Conservation (phyloP, 2,329 filamentous ascomycete species). For the Pseudocercospora ulei region DNA sequence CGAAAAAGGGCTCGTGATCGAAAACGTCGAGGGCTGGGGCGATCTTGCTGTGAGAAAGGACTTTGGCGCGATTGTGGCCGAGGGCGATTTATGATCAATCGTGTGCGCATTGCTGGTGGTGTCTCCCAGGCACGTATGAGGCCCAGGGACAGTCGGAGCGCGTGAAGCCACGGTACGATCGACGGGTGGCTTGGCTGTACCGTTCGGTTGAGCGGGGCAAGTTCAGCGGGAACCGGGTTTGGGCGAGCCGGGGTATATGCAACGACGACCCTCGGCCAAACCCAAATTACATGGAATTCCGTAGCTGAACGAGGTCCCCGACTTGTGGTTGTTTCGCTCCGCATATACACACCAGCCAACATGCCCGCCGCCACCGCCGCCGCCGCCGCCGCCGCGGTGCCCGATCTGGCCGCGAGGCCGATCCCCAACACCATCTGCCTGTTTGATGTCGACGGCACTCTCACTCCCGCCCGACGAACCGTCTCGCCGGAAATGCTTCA, state of each 20-base stretch:
- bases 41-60: constrained; percentile 45
- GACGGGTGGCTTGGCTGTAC: too few relatives aligned
- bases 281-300: too few relatives aligned
- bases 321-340: too few relatives aligned
- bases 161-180: too few relatives aligned
- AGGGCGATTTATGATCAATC: constrained; percentile 20
- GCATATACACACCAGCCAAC: not conserved
- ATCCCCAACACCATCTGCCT: constrained; percentile 88
- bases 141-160: too few relatives aligned
- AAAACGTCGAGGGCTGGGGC: constrained; percentile 48
- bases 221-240: too few relatives aligned
- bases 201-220: too few relatives aligned
- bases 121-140: too few relatives aligned
- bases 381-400: constrained; percentile 46
- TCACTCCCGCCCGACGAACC: constrained; percentile 64
- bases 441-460: constrained; percentile 92
- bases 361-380: constrained; percentile 29
- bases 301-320: too few relatives aligned
- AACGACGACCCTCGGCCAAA: too few relatives aligned
- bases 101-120: too few relatives aligned
- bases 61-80: constrained; percentile 26
- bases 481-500: constrained; percentile 73
- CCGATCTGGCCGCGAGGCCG: constrained; percentile 70
- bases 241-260: too few relatives aligned
- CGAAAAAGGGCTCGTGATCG: constrained; percentile 76